Conservation (phyloP, 2,329 filamentous ascomycete species). For the Emmonsiellopsis sp. region DNA sequence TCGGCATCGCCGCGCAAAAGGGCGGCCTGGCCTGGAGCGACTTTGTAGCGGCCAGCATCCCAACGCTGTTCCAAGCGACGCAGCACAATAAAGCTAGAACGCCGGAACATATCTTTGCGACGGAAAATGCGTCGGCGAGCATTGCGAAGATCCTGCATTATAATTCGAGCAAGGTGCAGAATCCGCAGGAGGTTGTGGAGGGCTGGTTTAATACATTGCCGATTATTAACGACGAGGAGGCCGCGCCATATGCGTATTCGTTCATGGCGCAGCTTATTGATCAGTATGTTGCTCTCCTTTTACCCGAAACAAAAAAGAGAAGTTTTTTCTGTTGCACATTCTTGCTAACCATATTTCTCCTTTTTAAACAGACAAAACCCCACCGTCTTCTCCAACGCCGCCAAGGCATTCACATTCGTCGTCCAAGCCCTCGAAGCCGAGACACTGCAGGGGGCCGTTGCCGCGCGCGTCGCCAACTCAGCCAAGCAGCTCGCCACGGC, state of each 20-base stretch:
- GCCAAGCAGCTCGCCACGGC: slow-evolving; percentile 68
- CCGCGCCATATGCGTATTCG: slow-evolving; percentile 88
- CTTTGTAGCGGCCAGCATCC: slow-evolving; percentile 72
- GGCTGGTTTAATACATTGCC: slow-evolving; percentile 89
- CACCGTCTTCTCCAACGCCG: slow-evolving; percentile 64
- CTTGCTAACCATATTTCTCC: slow-evolving; percentile 7
- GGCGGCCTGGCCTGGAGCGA: slow-evolving; percentile 80
- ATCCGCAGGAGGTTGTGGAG: slow-evolving; percentile 64
- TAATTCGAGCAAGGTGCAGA: slow-evolving; percentile 66
- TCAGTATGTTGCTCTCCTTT: slow-evolving; percentile 56
- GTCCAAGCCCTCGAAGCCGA: slow-evolving; percentile 85
- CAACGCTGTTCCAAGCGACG: slow-evolving; percentile 74
- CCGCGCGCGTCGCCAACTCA: slow-evolving; percentile 63
- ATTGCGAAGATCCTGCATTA: slow-evolving; percentile 96
- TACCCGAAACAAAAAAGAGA: neutral
- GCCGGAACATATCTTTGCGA: slow-evolving; percentile 93
- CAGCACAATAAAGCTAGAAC: slow-evolving; percentile 71
- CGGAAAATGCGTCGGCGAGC: slow-evolving; percentile 91
- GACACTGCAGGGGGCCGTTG: slow-evolving; percentile 76
- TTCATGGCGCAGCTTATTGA: slow-evolving; percentile 88
- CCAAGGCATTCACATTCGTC: slow-evolving; percentile 74
- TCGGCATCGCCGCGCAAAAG: slow-evolving; percentile 89
- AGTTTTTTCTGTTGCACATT: neutral
- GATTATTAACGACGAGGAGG: slow-evolving; percentile 91
- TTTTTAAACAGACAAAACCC: slow-evolving; percentile 64